A percentile compares a stretch with the other conserved stretches of the same genome.
Conservation (phyloP, 1,284 basidiomycete genomes). For the Apiotrichum sp. region DNA sequence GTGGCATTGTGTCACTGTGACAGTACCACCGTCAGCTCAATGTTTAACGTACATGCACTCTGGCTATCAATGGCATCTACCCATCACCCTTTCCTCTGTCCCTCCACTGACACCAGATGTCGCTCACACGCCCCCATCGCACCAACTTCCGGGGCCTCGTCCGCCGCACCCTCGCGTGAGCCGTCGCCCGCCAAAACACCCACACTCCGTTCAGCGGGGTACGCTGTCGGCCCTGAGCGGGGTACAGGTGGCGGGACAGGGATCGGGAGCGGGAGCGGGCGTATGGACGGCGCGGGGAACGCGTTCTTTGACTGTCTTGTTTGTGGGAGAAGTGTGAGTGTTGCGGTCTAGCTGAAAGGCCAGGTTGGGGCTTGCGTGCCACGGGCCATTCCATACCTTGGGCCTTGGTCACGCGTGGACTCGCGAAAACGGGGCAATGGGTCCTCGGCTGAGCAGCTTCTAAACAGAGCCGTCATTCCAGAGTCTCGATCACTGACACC, state of each 20-base stretch:
- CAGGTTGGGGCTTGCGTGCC: no score
- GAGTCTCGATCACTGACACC: background rate
- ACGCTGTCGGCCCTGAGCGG: slow-evolving; percentile 39
- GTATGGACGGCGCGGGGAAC: slow-evolving; percentile 51
- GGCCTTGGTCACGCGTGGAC: no score
- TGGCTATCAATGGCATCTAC: background rate
- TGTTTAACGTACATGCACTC: no score
- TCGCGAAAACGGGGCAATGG: background rate
- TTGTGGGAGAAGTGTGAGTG: slow-evolving; percentile 65
- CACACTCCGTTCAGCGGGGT: slow-evolving; percentile 21
- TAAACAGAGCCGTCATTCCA: no score
- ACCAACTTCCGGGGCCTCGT: slow-evolving; percentile 10
- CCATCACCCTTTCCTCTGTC: background rate
- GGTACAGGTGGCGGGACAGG: slow-evolving; percentile 42
- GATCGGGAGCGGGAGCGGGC: slow-evolving; percentile 37
- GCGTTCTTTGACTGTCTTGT: slow-evolving; percentile 72
- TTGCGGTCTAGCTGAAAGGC: background rate
- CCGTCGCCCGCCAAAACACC: slow-evolving; percentile 14
- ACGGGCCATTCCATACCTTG: no score
- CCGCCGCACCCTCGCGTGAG: slow-evolving; percentile 15
- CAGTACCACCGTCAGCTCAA: no score
- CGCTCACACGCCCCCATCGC: slow-evolving; percentile 14
- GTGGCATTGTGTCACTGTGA: no score
- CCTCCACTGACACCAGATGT: slow-evolving; percentile 9
- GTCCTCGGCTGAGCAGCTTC: no score